Percentiles rank a stretch among this genome's conserved stretches.
Evolutionary conservation across 2,329 filamentous ascomycete species (phyloP).

Genomic region (Pseudocercospora musae): DNA sequence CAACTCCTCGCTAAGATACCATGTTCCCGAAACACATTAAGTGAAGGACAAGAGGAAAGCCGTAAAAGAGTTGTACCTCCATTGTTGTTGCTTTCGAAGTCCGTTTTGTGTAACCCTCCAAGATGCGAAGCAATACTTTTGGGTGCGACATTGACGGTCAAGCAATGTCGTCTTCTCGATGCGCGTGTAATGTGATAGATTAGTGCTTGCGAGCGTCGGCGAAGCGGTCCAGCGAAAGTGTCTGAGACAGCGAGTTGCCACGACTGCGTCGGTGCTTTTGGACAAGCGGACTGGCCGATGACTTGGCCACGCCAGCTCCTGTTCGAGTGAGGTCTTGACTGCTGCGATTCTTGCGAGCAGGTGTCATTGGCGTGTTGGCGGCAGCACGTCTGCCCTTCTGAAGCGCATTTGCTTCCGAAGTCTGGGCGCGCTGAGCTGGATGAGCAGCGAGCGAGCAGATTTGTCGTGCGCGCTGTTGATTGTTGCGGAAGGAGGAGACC

Average conservation of each 20-base stretch:
- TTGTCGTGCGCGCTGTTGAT: conserved; percentile 50
- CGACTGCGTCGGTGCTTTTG: conserved; percentile 24
- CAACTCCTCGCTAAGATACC: conserved; percentile 22
- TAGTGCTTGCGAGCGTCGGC: conserved; percentile 1
- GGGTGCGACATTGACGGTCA: conserved; percentile 5
- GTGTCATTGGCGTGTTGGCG: conserved; percentile 66
- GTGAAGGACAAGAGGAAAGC: conserved; percentile 10
- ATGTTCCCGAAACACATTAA: background rate
- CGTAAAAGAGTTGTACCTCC: conserved; percentile 5
- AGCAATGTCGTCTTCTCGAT: background rate
- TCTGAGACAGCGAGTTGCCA: conserved; percentile 23
- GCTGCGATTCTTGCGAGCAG: conserved; percentile 51
- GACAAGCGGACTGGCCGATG: conserved; percentile 17
- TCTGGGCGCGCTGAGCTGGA: conserved; percentile 61
- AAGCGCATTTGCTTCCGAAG: conserved; percentile 58
- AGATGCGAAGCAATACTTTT: conserved; percentile 1
- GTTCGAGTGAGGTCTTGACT: conserved; percentile 28
- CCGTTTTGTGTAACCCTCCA: conserved; percentile 3
- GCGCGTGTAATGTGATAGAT: background rate
- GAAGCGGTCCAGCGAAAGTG: conserved; percentile 20
- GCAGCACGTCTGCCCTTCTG: conserved; percentile 64
- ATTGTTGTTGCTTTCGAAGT: background rate
- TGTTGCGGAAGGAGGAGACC: conserved; percentile 72
- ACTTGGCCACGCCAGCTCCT: conserved; percentile 31
- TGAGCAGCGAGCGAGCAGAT: conserved; percentile 57